Conservation (phyloP, 768 basidiomycete species). For the Porpolomopsis calyptriformis region DNA sequence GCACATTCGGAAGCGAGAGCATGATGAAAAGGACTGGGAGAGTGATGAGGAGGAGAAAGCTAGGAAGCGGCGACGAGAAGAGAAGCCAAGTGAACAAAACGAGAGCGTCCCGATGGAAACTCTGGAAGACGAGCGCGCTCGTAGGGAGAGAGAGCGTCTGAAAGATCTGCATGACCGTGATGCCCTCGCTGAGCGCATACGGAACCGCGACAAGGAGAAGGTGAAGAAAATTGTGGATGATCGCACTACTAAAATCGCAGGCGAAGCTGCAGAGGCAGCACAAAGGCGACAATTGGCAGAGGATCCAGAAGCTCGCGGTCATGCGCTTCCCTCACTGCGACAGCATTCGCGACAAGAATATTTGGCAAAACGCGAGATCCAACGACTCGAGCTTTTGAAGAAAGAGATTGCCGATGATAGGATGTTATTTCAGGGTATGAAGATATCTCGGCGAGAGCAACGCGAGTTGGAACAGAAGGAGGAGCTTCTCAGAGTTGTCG, state of each 20-base stretch:
- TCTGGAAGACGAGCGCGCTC: constrained; percentile 60
- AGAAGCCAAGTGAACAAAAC: constrained; percentile 21
- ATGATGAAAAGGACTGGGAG: constrained; percentile 78
- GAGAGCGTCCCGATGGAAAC: constrained; percentile 34
- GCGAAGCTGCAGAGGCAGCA: constrained; percentile 74
- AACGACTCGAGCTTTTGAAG: constrained; percentile 87
- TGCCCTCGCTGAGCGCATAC: constrained; percentile 84
- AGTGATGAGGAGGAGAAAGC: constrained; percentile 79
- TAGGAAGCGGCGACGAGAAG: constrained; percentile 51
- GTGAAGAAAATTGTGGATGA: constrained; percentile 91
- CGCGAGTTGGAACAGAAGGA: constrained; percentile 84
- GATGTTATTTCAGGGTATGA: constrained; percentile 83
- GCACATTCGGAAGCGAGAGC: constrained; percentile 69
- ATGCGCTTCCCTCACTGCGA: constrained; percentile 62
- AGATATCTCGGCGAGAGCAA: constrained; percentile 73
- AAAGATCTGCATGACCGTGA: constrained; percentile 83
- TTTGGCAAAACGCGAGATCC: constrained; percentile 89
- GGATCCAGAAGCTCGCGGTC: constrained; percentile 46
- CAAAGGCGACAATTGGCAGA: constrained; percentile 75
- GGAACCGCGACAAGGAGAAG: constrained; percentile 68
- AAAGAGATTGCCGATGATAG: constrained; percentile 94
- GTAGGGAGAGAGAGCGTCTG: constrained; percentile 61
- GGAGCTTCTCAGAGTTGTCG: constrained; percentile 81
- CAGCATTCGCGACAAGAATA: constrained; percentile 91
- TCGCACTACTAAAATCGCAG: constrained; percentile 65